phyloP scores from a whole-genome alignment of 768 basidiomycete species.

The Fistulinella prunicolor region DNA sequence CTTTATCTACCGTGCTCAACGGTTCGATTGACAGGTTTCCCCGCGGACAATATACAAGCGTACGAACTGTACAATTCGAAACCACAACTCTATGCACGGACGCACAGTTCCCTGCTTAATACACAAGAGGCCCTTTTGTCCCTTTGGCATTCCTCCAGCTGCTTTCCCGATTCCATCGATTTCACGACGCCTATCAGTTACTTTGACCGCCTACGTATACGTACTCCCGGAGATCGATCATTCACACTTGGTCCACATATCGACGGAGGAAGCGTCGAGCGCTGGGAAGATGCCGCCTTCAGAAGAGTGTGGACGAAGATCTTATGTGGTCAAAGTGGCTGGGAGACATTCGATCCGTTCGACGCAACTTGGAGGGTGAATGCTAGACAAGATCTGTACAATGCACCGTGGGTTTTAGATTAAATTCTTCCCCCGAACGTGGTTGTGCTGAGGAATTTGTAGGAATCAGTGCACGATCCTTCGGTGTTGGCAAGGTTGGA shows the following conservation, averaged over 20 bases:
- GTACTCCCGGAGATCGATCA: conserved; percentile 64
- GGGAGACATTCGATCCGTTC: conserved; percentile 51
- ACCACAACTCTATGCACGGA: conserved; percentile 62
- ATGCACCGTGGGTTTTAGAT: conserved; percentile 42
- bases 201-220: conserved; percentile 72
- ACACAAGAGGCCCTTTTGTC: conserved; percentile 57
- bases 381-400: conserved; percentile 60
- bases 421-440: neutral
- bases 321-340: conserved; percentile 37
- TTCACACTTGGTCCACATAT: conserved; percentile 67
- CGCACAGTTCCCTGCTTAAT: conserved; percentile 55
- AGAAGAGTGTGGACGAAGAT: conserved; percentile 43
- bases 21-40: conserved; percentile 48
- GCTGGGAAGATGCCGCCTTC: conserved; percentile 52
- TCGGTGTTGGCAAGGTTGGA: conserved; percentile 60
- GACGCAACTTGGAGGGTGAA: conserved; percentile 44
- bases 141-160: conserved; percentile 50
- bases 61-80: conserved; percentile 73
- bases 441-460: neutral
- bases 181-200: conserved; percentile 66
- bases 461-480: conserved; percentile 55
- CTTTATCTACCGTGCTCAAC: neutral
- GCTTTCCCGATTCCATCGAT: conserved; percentile 40
- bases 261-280: conserved; percentile 51
- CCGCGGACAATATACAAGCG: conserved; percentile 63